Evolutionary conservation across 306 rosid species (phyloP).

Genomic region (Prosopis cineraria): DNA sequence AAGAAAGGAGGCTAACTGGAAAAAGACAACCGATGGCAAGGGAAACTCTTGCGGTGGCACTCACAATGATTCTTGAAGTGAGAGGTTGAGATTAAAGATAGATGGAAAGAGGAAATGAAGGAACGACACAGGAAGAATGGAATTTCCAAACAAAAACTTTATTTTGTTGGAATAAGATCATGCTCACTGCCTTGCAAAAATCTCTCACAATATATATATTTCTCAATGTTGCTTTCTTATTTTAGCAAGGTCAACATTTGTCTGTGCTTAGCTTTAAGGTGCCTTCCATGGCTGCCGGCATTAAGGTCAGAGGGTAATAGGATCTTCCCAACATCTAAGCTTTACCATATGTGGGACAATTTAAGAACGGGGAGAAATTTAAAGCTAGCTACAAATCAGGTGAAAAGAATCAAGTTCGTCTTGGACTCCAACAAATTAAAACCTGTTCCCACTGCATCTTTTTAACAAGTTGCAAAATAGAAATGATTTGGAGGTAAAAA

Average conservation of each 20-base stretch:
- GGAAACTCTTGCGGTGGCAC: not conserved
- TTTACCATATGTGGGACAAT: not conserved
- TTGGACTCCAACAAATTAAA: not conserved
- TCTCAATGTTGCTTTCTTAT: slow-evolving; percentile 1
- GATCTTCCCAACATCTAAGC: not conserved
- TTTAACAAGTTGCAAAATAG: not conserved
- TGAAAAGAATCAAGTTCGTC: not conserved
- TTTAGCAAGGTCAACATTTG: not conserved
- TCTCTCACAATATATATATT: not conserved
- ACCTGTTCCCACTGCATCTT: not conserved
- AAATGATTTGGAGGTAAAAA: not conserved
- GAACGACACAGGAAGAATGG: not conserved
- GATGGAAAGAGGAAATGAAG: not conserved
- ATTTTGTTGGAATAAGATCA: not conserved
- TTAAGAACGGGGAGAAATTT: not conserved
- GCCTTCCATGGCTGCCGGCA: not conserved
- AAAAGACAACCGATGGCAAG: not conserved
- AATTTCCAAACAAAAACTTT: not conserved
- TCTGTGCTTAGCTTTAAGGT: not conserved
- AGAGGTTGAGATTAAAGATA: not conserved
- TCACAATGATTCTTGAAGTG: not conserved
- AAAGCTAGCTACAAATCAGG: not conserved
- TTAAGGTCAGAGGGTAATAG: not conserved
- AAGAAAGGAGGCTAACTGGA: not conserved
- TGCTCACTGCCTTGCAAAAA: not conserved